phyloP scores from a whole-genome alignment of 129 eudicot species.

The Flaveria linearis region DNA sequence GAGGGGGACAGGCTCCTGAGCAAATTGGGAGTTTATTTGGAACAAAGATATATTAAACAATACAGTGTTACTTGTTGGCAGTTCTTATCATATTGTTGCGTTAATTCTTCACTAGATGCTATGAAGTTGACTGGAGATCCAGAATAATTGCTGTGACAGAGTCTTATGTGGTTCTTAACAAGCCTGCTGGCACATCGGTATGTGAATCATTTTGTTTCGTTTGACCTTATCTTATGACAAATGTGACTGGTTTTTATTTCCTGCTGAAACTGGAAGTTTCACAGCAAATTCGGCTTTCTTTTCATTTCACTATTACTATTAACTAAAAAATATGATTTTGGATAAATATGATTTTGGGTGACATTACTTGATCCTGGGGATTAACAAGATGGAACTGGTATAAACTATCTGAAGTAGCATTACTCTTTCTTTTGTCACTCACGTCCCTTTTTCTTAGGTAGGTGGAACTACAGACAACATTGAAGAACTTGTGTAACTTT shows the following conservation, averaged over 20 bases:
- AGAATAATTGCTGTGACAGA: slow-evolving; percentile 88
- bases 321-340: no score
- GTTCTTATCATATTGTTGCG: slow-evolving; percentile 17
- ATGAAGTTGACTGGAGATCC: slow-evolving; percentile 94
- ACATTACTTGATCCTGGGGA: background rate
- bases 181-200: slow-evolving; percentile 99
- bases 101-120: slow-evolving; percentile 56
- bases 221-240: slow-evolving; percentile 14
- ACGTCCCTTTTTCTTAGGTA: slow-evolving; percentile 54
- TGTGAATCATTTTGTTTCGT: slow-evolving; percentile 33
- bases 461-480: slow-evolving; percentile 97
- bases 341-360: no score
- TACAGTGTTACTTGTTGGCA: slow-evolving; percentile 10
- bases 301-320: background rate
- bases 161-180: slow-evolving; percentile 79
- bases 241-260: background rate
- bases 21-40: slow-evolving; percentile 13
- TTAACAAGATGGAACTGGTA: background rate
- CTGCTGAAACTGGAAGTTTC: background rate
- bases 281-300: background rate
- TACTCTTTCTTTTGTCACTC: slow-evolving; percentile 8
- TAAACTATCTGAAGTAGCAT: background rate
- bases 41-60: background rate
- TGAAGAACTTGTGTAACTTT: slow-evolving; percentile 92
- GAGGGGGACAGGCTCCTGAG: background rate